These are phyloP conservation scores for Colletotrichum phormii DNA, from an alignment of 2,329 filamentous ascomycete species.

Conservation along the genomic window DNA sequence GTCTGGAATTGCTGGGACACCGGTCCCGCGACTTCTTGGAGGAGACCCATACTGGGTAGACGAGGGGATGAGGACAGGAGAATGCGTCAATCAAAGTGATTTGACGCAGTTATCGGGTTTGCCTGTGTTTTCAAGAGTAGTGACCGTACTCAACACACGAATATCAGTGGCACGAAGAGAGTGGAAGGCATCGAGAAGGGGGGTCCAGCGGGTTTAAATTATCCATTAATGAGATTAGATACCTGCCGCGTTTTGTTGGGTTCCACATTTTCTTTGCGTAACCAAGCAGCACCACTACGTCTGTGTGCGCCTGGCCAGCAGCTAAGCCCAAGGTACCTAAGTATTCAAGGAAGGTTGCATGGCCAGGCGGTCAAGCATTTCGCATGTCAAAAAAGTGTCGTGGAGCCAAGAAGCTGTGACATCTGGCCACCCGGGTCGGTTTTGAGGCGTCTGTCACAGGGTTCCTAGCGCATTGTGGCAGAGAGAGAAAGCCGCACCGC, in stretches of 20 bases:
- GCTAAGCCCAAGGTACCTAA: neutral
- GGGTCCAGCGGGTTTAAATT: conserved; percentile 34
- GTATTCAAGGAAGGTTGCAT: neutral
- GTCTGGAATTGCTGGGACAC: conserved; percentile 61
- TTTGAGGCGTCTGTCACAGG: conserved; percentile 14
- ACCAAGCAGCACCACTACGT: neutral
- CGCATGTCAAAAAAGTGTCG: conserved; percentile 11
- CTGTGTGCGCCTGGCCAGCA: neutral
- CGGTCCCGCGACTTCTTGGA: conserved; percentile 64
- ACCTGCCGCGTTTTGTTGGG: conserved; percentile 35
- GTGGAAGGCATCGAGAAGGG: conserved; percentile 17
- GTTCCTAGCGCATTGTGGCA: neutral
- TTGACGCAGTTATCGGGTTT: conserved; percentile 6
- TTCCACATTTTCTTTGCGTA: conserved; percentile 29
- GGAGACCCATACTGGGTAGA: conserved; percentile 61
- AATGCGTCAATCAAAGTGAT: conserved; percentile 11
- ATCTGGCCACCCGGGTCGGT: conserved; percentile 13
- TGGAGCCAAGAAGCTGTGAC: conserved; percentile 13
- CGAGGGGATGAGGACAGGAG: neutral
- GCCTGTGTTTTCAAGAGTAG: conserved; percentile 1
- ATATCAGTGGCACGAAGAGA: conserved; percentile 21
- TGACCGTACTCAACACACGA: conserved; percentile 8
- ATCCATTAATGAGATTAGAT: conserved; percentile 34
- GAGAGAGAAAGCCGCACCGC: neutral
- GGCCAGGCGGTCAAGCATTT: conserved; percentile 29